Conservation (phyloP, 192 early-diverging fungal species). For the Glomus cerebriforme region DNA sequence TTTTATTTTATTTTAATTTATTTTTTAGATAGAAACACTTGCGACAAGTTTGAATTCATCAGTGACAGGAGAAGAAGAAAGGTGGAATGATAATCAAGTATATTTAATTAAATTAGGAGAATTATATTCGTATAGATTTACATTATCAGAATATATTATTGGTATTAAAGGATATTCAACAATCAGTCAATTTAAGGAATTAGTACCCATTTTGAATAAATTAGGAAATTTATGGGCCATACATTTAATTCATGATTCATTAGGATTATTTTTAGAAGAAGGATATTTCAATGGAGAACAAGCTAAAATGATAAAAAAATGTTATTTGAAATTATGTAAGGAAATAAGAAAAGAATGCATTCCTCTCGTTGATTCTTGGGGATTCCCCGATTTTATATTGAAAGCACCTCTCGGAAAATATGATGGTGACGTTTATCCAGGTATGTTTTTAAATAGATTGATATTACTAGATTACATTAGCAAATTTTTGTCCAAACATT, state of each 20-base stretch:
- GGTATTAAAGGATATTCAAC: conserved; percentile 33
- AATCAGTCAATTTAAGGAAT: conserved; percentile 35
- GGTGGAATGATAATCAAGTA: conserved; percentile 43
- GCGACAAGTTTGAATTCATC: conserved; percentile 30
- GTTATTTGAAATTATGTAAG: conserved; percentile 46
- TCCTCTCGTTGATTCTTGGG: conserved; percentile 57
- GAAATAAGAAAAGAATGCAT: conserved; percentile 53
- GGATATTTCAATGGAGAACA: conserved; percentile 52
- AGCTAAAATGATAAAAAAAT: conserved; percentile 42
- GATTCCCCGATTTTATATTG: conserved; percentile 55
- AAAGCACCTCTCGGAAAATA: conserved; percentile 62
- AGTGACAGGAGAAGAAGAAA: conserved; percentile 25
- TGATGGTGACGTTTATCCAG: conserved; percentile 61
- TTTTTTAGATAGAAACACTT: not conserved
- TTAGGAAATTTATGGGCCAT: conserved; percentile 49
- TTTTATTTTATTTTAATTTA: too few relatives aligned
- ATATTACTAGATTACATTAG: too few relatives aligned
- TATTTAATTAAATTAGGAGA: conserved; percentile 41
- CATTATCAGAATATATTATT: conserved; percentile 34
- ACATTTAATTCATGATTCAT: conserved; percentile 43
- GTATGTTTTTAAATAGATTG: too few relatives aligned
- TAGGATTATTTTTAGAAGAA: conserved; percentile 50
- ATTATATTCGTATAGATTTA: conserved; percentile 42
- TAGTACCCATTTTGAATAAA: conserved; percentile 44
- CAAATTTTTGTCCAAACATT: too few relatives aligned